Base-by-base conservation (phyloP, 176 grass and related monocot species). In the Avena eriantha region DNA sequence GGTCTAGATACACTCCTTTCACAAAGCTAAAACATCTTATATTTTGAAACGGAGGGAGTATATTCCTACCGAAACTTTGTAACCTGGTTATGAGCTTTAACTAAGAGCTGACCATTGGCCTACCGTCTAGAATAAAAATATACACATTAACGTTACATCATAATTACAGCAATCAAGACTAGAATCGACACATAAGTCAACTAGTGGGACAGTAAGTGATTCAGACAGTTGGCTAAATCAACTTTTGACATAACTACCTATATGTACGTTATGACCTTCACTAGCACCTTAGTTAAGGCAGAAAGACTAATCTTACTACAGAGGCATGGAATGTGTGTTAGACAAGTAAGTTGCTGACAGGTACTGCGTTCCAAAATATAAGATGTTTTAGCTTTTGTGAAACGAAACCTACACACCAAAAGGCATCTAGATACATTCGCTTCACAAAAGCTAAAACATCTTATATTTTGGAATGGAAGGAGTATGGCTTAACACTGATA, bases 151-250 rank as follows among this genome's bases (percentile, higher is more conserved):
- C 0, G n/a, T 50, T 26, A 17, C 58, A 60, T 5, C 24, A 56
- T 84, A 86, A 73, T 73, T 64, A 73, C 12, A 79, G 35, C 17
- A 56, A 48, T 19, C 16, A 77, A 58, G 15, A 29, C 29, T 10
- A 82, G 77, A 77, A 78, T 43, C 43, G 61, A 77, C 23, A 57
- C 22, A 64, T 46, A 68, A 65, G 43, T 60, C 54, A 61, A 63
- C 36, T 35, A 80, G 59, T 14, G 47, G 18, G 22, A 41, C 56
- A 76, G 10, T 48, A 83, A 68, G 34, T 23, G 56, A 9, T 69
- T 63, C 51, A 71, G 7, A 47, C 57, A 47, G 23, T 78, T 51
- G 10, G 10, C 61, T 13, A 43, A 71, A 82, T 14, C 21, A 90
- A 59, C 29, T 26, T 31, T 13, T 18, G 4, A 15, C 43, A 35